Conservation (phyloP, 1,284 basidiomycete species). For the Moesziomyces parantarcticus region DNA sequence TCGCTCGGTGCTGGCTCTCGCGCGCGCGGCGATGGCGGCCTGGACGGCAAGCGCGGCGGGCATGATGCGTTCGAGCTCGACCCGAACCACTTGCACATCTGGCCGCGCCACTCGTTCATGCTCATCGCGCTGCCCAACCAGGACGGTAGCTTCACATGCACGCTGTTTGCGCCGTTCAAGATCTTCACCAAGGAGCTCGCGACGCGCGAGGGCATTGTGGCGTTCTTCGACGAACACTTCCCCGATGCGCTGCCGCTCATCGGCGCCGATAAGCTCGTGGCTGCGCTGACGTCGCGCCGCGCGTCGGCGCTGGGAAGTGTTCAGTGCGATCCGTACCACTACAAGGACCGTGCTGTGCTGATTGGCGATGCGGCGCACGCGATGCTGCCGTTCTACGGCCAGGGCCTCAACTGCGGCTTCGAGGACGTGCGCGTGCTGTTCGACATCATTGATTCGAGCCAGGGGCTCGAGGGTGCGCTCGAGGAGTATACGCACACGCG, state of each 20-base stretch:
- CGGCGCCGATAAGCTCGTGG: conserved; percentile 79
- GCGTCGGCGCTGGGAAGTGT: conserved; percentile 89
- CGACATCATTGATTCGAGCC: conserved; percentile 74
- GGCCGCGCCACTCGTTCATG: conserved; percentile 99
- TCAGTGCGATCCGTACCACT: conserved; percentile 89
- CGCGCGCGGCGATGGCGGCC: conserved; percentile 71
- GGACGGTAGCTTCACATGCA: conserved; percentile 73
- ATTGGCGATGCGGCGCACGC: conserved; percentile 95
- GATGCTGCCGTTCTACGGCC: conserved; percentile 97
- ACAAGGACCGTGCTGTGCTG: conserved; percentile 85
- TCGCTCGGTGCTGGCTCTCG: conserved; percentile 69
- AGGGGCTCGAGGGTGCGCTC: conserved; percentile 76
- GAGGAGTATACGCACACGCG: conserved; percentile 81
- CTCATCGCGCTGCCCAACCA: conserved; percentile 89
- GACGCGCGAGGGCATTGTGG: conserved; percentile 71
- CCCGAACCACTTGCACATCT: conserved; percentile 96
- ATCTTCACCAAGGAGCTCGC: conserved; percentile 74
- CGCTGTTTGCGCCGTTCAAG: conserved; percentile 86
- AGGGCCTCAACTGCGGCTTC: conserved; percentile 96
- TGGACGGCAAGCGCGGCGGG: conserved; percentile 26
- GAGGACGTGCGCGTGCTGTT: conserved; percentile 94
- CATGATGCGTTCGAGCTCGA: conserved; percentile 79
- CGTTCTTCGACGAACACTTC: conserved; percentile 87
- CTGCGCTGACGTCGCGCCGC: conserved; percentile 83
- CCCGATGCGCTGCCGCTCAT: conserved; percentile 85